Percentiles rank a stretch among this genome's conserved stretches.
phyloP scores from a whole-genome alignment of 768 basidiomycete genomes.

The Suillus spraguei region DNA sequence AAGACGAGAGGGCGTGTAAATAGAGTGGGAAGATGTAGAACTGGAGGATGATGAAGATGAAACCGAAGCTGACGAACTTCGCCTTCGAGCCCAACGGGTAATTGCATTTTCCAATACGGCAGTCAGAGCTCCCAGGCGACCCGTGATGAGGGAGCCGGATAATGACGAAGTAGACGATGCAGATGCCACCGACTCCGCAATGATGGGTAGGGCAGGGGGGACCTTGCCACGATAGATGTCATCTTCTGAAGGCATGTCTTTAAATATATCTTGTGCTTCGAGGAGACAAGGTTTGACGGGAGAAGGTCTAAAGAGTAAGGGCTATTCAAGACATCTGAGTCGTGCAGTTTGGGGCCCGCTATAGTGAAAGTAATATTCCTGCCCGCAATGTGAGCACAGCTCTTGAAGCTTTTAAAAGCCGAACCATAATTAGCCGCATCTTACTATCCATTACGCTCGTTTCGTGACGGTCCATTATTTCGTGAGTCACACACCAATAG shows the following conservation, averaged over 20 bases:
- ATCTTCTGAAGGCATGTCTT: conserved; percentile 28
- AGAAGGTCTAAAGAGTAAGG: neutral
- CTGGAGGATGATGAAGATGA: conserved; percentile 46
- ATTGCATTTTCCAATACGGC: conserved; percentile 72
- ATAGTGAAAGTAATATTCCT: neutral
- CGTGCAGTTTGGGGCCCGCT: neutral
- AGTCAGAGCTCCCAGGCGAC: conserved; percentile 53
- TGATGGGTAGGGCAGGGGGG: conserved; percentile 34
- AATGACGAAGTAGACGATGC: conserved; percentile 34
- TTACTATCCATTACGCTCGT: too few species aligned
- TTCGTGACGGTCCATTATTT: too few species aligned
- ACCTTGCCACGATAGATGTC: conserved; percentile 67
- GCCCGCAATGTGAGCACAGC: neutral
- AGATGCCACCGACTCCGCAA: conserved; percentile 25
- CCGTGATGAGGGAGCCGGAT: conserved; percentile 39
- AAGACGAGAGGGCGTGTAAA: conserved; percentile 42
- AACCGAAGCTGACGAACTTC: conserved; percentile 47
- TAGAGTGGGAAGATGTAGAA: conserved; percentile 35
- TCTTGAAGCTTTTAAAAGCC: neutral
- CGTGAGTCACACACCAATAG: too few species aligned
- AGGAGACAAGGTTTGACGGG: neutral
- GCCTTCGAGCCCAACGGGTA: conserved; percentile 59
- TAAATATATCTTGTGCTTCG: conserved; percentile 4
- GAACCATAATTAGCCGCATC: neutral
- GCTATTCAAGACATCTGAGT: neutral